A percentile compares a stretch with the other conserved stretches of the same genome.
phyloP scores from a whole-genome alignment of 306 rosid genomes.

The Quercus mongolica region DNA sequence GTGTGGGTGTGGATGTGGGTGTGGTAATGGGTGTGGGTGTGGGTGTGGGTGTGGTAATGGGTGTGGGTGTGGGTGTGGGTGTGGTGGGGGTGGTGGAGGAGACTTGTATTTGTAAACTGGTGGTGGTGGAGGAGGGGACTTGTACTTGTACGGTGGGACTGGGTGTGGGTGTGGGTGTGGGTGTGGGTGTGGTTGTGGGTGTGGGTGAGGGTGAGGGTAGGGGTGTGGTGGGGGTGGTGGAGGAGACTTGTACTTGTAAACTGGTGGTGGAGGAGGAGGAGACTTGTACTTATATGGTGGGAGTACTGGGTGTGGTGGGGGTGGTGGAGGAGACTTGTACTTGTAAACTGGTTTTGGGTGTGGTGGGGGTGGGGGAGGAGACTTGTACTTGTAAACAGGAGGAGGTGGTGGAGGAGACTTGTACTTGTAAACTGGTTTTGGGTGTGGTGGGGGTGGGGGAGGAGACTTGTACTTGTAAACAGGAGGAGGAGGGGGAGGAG shows the following conservation, averaged over 20 bases:
- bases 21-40: too few relatives aligned
- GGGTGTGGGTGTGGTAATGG: background rate
- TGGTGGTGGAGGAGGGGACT: constrained; percentile 42
- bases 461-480: constrained; percentile 17
- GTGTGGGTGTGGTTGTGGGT: too few relatives aligned
- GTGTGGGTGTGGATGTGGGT: too few relatives aligned
- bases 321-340: constrained; percentile 80
- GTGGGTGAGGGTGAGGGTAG: too few relatives aligned
- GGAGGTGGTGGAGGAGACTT: constrained; percentile 12
- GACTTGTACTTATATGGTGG: background rate
- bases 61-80: too few relatives aligned
- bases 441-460: background rate
- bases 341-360: constrained; percentile 12
- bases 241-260: constrained; percentile 57
- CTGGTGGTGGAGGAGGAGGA: constrained; percentile 32
- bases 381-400: constrained; percentile 32
- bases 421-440: constrained; percentile 6
- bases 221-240: constrained; percentile 42
- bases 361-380: constrained; percentile 66
- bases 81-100: constrained; percentile 1
- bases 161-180: background rate
- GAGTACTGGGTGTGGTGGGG: constrained; percentile 13
- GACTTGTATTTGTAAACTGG: constrained; percentile 8
- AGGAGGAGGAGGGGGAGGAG: too few relatives aligned
- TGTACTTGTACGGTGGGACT: constrained; percentile 39